Evolutionary conservation across 805 yeast species (phyloP), one percentile per base, ranked within the genome.

Genomic region (Saccharomyces cerevisiae): DNA sequence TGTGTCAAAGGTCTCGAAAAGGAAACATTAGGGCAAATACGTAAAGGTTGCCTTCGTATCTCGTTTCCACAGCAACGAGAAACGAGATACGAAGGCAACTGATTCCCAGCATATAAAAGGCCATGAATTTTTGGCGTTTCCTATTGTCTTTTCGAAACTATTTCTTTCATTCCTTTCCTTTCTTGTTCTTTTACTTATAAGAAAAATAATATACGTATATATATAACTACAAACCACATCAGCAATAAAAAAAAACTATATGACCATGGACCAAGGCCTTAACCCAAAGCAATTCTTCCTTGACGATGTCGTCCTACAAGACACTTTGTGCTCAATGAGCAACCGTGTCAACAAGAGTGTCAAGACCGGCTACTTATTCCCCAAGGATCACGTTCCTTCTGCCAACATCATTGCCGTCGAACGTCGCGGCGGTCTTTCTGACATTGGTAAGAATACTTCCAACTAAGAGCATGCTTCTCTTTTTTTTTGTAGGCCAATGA

Each of bases 221-320:
- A 36, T 10, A 36, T 9, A 17, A 17, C 43, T 36, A 36, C 43
- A 36, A 4, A n/a, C n/a, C 22, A 36, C 24, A 36, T 24, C 43
- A 36, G 22, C 43, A 36, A 36, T 3, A 36, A 36, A 36, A 36
- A 36, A 36, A 36, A 36, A 36, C 27, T 26, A 26, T 26, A 36
- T 36, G 60, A 76, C 85, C 2, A 80, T 85, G 2, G 74, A 79
- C 32, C 82, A 83, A 47, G 90, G 90, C 1, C 43, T 36, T 17
- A 36, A 36, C 43, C 43, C 43, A 36, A 36, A 36, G 24, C 43
- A 36, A 36, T 36, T 36, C 24, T 36, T 36, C 43, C 43, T 36
- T 21, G 43, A 36, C 43, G 43, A 36, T 9, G 43, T 36, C 43
- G 17, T 36, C 43, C 43, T 36, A 6, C 43, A 36, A 36, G 43